Base-by-base conservation (phyloP, 2,329 filamentous ascomycete species). In the Verticillium tricorpus region DNA sequence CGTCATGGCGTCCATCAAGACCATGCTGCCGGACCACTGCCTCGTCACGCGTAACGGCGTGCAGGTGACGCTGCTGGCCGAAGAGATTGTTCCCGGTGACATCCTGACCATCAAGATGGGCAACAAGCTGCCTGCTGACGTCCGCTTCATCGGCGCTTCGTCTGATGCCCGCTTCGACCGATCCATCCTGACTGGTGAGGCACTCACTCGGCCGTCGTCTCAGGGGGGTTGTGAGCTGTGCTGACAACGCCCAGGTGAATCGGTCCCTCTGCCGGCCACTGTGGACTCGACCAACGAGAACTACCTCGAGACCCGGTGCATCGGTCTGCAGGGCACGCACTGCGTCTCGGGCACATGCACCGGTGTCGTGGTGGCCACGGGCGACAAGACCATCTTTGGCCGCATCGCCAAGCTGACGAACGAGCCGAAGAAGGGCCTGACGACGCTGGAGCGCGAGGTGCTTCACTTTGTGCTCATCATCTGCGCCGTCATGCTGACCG, bases 1-100 rank as follows among this genome's bases (percentile, higher is more conserved):
- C 5, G 89, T 92, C 61, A 93, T 93, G 91, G 85, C 86, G 19
- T 91, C 89, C 0, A 93, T 93, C 71, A 90, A 88, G 57, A 88
- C 84, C 19, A 91, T 93, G 89, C 80, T 93, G n/a, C 90, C 90
- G 0, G 89, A 92, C 67, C 81, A 86, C 62, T 91, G 88, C 67
- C 77, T 87, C 31, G 80, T 90, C 8, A 74, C 89, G 7, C 84
- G 90, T 22, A 84, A 90, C 65, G 83, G 86, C 1, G 69, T 71
- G 3, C 77, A 83, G 64, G 69, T 76, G 1, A 79, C 77, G 17
- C 75, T 85, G 3, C 73, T 78, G 2, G 86, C 85, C 0, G 72
- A 77, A 1, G 84, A 91, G 11, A 78, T 93, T 31, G 89, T 93
- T 0, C 89, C 89, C 0, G 90, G 90, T 22, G 90, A 93, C 68